Percentiles rank a stretch among this genome's conserved stretches.
These are phyloP conservation scores for Plasmopara halstedii DNA, from an alignment of 352 stramenopile species.

Conservation along the genomic window DNA sequence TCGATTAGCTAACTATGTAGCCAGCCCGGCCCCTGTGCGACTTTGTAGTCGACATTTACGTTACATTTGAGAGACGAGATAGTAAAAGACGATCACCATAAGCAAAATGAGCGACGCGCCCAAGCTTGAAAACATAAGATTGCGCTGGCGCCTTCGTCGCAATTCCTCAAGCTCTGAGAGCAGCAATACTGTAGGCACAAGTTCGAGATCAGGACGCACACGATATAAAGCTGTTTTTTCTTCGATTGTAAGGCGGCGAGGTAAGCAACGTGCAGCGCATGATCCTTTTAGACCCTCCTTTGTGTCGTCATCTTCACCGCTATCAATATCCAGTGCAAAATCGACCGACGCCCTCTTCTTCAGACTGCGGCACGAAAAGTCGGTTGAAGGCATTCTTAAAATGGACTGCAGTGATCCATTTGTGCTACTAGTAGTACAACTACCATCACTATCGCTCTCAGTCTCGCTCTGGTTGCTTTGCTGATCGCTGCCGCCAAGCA, in stretches of 20 bases:
- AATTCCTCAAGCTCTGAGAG: slow-evolving; percentile 56
- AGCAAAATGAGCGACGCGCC: slow-evolving; percentile 54
- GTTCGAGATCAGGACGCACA: slow-evolving; percentile 57
- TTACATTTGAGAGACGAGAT: slow-evolving; percentile 57
- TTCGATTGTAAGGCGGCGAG: slow-evolving; percentile 63
- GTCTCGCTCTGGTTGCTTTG: slow-evolving; percentile 62
- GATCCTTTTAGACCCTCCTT: slow-evolving; percentile 17
- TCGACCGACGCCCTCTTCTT: slow-evolving; percentile 65
- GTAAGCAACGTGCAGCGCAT: slow-evolving; percentile 44
- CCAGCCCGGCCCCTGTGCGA: slow-evolving; percentile 6
- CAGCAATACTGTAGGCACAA: slow-evolving; percentile 52
- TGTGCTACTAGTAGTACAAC: slow-evolving; percentile 29
- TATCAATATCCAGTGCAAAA: slow-evolving; percentile 52
- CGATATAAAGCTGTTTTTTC: slow-evolving; percentile 70
- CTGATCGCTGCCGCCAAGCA: slow-evolving; percentile 13
- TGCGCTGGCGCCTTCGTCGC: slow-evolving; percentile 48
- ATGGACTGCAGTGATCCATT: slow-evolving; percentile 52
- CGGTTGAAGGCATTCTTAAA: slow-evolving; percentile 41
- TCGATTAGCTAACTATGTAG: not conserved
- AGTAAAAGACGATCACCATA: slow-evolving; percentile 78
- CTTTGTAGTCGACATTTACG: slow-evolving; percentile 4
- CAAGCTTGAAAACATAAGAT: slow-evolving; percentile 61
- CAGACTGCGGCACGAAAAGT: slow-evolving; percentile 30
- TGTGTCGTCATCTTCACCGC: slow-evolving; percentile 31
- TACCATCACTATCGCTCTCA: slow-evolving; percentile 70